Conservation (phyloP, 129 eudicot genomes). For the Helianthus annuus region DNA sequence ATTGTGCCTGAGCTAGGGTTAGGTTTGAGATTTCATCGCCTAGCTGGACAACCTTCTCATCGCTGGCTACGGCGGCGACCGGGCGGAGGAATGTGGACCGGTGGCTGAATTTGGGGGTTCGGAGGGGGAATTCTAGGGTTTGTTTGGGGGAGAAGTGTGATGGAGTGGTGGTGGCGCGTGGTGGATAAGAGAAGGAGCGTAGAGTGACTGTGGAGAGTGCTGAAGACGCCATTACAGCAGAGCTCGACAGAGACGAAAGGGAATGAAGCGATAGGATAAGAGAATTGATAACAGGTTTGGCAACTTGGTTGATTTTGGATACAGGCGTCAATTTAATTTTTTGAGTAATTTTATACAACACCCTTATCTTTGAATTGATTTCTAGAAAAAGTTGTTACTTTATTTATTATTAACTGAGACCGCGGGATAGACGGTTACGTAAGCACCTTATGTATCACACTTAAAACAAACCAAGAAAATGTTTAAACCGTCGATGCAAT, state of each 20-base stretch:
- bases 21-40: constrained; percentile 70
- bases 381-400: background rate
- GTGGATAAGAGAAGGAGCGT: constrained; percentile 40
- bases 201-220: constrained; percentile 53
- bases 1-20: constrained; percentile 74
- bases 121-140: constrained; percentile 48
- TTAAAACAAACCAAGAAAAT: too few relatives aligned
- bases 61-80: constrained; percentile 76
- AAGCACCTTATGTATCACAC: too few relatives aligned
- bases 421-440: too few relatives aligned
- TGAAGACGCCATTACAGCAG: constrained; percentile 68
- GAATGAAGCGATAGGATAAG: constrained; percentile 52
- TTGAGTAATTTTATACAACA: background rate
- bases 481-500: too few relatives aligned
- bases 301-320: constrained; percentile 16
- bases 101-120: constrained; percentile 45
- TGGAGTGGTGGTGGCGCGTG: constrained; percentile 28
- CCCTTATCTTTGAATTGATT: background rate
- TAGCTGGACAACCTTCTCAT: constrained; percentile 60
- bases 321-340: background rate
- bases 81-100: constrained; percentile 65
- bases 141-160: constrained; percentile 45
- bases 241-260: background rate
- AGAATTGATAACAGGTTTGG: constrained; percentile 15
- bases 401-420: too few relatives aligned